Evolutionary conservation across 768 basidiomycete species (phyloP).

Genomic region (Tricholoma terreum): DNA sequence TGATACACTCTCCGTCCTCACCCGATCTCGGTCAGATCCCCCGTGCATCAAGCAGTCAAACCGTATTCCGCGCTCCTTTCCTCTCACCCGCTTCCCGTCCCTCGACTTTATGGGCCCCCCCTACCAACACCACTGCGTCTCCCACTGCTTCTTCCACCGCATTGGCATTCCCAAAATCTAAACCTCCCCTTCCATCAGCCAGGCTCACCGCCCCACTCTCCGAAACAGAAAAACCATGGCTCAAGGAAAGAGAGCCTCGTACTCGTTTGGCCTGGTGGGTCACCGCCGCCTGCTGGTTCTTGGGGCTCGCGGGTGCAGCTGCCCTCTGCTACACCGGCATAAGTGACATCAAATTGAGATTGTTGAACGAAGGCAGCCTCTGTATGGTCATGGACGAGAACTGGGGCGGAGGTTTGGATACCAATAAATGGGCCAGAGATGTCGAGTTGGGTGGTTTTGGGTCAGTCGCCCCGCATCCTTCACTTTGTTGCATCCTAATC

Average conservation of each 20-base stretch:
- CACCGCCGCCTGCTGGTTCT: slow-evolving; percentile 50
- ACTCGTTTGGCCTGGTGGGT: slow-evolving; percentile 40
- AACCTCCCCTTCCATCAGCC: slow-evolving; percentile 45
- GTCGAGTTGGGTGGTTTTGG: slow-evolving; percentile 77
- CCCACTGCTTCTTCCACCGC: slow-evolving; percentile 27
- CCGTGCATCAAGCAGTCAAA: slow-evolving; percentile 31
- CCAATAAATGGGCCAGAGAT: slow-evolving; percentile 61
- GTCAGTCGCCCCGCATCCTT: slow-evolving; percentile 30
- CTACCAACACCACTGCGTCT: slow-evolving; percentile 40
- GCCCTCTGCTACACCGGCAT: slow-evolving; percentile 55
- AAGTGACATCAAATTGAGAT: slow-evolving; percentile 32
- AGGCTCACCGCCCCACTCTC: slow-evolving; percentile 51
- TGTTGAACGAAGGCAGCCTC: slow-evolving; percentile 39
- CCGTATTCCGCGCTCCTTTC: slow-evolving; percentile 66
- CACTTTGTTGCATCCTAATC: slow-evolving; percentile 4
- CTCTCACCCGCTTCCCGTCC: slow-evolving; percentile 70
- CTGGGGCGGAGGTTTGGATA: slow-evolving; percentile 49
- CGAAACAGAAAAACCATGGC: slow-evolving; percentile 61
- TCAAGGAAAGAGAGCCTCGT: slow-evolving; percentile 22
- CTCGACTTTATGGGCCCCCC: slow-evolving; percentile 51
- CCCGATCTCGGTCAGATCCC: slow-evolving; percentile 27
- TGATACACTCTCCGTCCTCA: slow-evolving; percentile 15
- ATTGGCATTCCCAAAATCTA: slow-evolving; percentile 23
- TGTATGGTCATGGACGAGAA: slow-evolving; percentile 73
- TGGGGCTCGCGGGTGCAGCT: slow-evolving; percentile 53